Evolutionary conservation across 2,329 filamentous ascomycete genomes (phyloP), one percentile per base, ranked within the genome.

Genomic region (Fusarium sulawesiense): DNA sequence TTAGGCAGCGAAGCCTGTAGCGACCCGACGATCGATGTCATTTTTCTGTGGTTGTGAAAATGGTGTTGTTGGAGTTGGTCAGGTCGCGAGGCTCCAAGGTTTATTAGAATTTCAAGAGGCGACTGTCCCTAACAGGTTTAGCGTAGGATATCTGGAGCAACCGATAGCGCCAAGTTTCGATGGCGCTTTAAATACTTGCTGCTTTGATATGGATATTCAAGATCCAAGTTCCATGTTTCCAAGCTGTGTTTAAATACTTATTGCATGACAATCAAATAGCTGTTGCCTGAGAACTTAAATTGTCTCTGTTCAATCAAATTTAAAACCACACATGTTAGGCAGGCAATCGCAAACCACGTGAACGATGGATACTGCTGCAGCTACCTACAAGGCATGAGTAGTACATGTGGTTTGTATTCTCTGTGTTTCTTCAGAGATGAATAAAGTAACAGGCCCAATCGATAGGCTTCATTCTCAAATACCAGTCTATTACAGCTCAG

Each of bases 1-100:
- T 94, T 94, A 6, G 95, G 95, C 45, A 98, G 86, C 60, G 92
- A 90, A 77, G 90, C 89, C 69, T 93, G 89, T 45, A 98, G 87
- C 61, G 93, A 92, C 63, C 89, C 86, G 72, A 87, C 87, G 76
- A 92, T 85, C 64, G 89, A 90, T 63, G 89, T 83, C 90, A 93
- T 93, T 53, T 69, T 71, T 59, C 56, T 67, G 56, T 62, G 46
- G 62, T 69, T 59, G 60, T 67, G 66, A 48, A 50, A 63, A 66
- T 73, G 71, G 63, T 61, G 64, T 29, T 72, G 70, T 65, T 72
- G 68, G 64, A 51, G 54, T 41, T 45, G 55, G 62, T 66, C 67
- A 60, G 57, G 57, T 72, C 62, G 59, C 57, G 59, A 72, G 64
- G 63, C 51, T 61, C 46, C 70, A 51, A 70, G 58, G 64, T 60